These are phyloP conservation scores for Suillus variegatus DNA, from an alignment of 768 basidiomycete genomes.

Conservation along the genomic window DNA sequence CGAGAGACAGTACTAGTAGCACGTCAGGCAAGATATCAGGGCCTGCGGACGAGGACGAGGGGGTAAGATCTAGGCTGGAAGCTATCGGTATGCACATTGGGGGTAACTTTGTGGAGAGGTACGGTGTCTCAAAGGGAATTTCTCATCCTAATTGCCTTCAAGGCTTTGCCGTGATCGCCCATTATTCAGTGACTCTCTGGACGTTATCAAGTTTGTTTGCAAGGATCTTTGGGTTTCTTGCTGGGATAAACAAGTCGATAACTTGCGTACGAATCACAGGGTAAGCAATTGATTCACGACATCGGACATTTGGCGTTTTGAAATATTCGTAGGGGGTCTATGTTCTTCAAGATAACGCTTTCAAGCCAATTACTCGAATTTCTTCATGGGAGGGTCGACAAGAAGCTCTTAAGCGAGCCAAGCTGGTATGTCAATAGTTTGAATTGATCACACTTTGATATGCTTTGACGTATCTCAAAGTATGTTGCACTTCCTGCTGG, in stretches of 20 bases:
- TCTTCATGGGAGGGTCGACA: constrained; percentile 80
- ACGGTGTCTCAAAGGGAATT: constrained; percentile 20
- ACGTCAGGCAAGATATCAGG: constrained; percentile 19
- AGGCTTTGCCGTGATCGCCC: constrained; percentile 78
- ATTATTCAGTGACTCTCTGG: constrained; percentile 80
- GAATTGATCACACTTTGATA: background rate
- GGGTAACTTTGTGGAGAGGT: constrained; percentile 86
- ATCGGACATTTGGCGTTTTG: background rate
- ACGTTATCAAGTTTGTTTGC: constrained; percentile 93
- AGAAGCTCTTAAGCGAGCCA: constrained; percentile 71
- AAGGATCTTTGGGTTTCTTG: constrained; percentile 93
- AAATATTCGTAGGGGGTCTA: constrained; percentile 71
- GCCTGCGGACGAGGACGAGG: constrained; percentile 65
- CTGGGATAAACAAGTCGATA: constrained; percentile 96
- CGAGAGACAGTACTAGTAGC: constrained; percentile 39
- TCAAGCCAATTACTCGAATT: constrained; percentile 80
- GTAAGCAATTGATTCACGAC: constrained; percentile 43
- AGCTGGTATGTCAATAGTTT: constrained; percentile 51
- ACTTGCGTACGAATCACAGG: constrained; percentile 91
- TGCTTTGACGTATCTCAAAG: constrained; percentile 38
- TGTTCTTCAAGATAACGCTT: constrained; percentile 89
- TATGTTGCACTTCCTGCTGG: constrained; percentile 83
- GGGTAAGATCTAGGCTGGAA: constrained; percentile 68
- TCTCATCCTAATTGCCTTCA: constrained; percentile 4
- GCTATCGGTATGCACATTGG: constrained; percentile 86